Conservation (phyloP, 257 asterid genomes). For the Solanum ossicruentum region DNA sequence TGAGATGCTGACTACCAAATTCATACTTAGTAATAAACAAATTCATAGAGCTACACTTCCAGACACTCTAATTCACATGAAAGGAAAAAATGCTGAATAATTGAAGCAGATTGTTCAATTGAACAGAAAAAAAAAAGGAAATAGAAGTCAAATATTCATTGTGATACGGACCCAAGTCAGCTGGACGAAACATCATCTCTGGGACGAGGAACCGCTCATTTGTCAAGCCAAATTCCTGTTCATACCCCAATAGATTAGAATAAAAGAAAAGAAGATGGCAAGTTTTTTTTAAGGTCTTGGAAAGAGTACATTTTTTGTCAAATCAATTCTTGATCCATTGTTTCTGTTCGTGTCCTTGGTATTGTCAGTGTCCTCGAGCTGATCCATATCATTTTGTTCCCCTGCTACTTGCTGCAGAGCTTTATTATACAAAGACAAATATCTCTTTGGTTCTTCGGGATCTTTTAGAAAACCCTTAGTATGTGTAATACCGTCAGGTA, state of each 20-base stretch:
- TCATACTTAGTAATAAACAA: not conserved
- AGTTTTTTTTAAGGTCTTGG: not conserved
- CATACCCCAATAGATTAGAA: slow-evolving; percentile 2
- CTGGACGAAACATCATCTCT: slow-evolving; percentile 91
- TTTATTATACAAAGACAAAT: slow-evolving; percentile 27
- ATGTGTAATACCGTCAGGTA: slow-evolving; percentile 81
- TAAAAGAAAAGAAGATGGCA: not conserved
- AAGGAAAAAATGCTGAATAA: not conserved
- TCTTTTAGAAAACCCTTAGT: slow-evolving; percentile 74
- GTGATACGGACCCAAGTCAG: slow-evolving; percentile 66
- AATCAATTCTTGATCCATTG: slow-evolving; percentile 27
- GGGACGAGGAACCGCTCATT: slow-evolving; percentile 96
- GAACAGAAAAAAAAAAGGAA: not conserved
- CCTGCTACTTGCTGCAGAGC: slow-evolving; percentile 9
- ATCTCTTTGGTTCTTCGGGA: slow-evolving; percentile 56
- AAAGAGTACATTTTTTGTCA: slow-evolving; percentile 47
- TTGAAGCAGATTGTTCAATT: not conserved
- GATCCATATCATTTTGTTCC: slow-evolving; percentile 21
- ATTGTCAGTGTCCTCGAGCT: slow-evolving; percentile 16
- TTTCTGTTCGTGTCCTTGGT: slow-evolving; percentile 26
- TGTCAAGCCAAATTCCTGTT: slow-evolving; percentile 80
- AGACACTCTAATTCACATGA: not conserved
- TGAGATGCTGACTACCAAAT: not conserved
- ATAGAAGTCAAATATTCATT: not conserved
- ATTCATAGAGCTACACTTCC: not conserved